These are phyloP conservation scores for Sambucus nigra DNA, from an alignment of 129 eudicot genomes.

Conservation along the genomic window DNA sequence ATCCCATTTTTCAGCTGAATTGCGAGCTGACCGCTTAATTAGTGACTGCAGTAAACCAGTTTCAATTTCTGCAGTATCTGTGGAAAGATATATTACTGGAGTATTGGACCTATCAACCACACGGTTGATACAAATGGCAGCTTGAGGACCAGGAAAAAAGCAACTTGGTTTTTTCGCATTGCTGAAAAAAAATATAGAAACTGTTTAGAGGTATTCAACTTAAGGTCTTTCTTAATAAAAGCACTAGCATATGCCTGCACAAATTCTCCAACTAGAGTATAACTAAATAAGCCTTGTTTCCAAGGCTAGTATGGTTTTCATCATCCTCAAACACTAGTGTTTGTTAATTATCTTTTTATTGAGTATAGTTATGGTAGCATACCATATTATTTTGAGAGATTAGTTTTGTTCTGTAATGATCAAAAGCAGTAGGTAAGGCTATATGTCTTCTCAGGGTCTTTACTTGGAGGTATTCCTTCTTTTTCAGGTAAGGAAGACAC, in stretches of 20 bases:
- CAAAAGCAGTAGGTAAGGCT: too few species aligned
- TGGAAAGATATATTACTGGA: conserved; percentile 89
- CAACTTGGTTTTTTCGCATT: conserved; percentile 93
- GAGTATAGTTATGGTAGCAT: too few species aligned
- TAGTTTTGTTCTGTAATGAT: too few species aligned
- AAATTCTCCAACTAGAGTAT: too few species aligned
- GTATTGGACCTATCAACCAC: conserved; percentile 78
- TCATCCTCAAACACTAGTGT: background rate
- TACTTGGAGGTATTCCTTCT: too few species aligned
- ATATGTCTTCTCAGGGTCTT: too few species aligned
- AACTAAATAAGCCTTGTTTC: background rate
- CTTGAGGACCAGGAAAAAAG: conserved; percentile 89
- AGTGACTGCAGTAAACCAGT: conserved; percentile 80
- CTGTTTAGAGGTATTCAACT: background rate
- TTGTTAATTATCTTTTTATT: too few species aligned
- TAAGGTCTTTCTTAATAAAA: background rate
- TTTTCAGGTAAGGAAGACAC: too few species aligned
- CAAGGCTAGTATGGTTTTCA: background rate
- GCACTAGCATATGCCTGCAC: too few species aligned
- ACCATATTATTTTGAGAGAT: too few species aligned
- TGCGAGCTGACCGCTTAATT: conserved; percentile 67
- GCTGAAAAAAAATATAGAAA: conserved; percentile 35
- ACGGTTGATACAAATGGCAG: conserved; percentile 82
- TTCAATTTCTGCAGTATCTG: conserved; percentile 99
- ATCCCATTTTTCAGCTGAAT: conserved; percentile 97